Evolutionary conservation across 805 yeast species (phyloP).

Genomic region (Starmerella riodocensis): DNA sequence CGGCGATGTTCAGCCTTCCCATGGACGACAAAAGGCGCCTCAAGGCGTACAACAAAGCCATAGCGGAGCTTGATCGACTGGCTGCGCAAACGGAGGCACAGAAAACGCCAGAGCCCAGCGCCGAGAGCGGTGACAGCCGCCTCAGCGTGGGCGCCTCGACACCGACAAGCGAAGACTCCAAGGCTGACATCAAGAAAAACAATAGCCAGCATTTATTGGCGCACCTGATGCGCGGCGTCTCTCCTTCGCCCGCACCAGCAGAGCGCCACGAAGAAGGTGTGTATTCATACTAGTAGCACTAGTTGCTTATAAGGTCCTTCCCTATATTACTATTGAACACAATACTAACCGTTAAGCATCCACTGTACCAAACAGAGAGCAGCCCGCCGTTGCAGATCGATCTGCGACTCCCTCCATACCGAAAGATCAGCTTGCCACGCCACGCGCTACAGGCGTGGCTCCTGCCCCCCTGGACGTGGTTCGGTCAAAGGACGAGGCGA

Average conservation of each 20-base stretch:
- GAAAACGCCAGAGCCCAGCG: not conserved
- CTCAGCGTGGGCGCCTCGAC: too few species aligned
- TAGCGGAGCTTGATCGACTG: conserved; percentile 15
- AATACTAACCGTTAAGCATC: conserved; percentile 10
- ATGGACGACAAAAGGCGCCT: conserved; percentile 17
- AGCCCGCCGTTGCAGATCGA: too few species aligned
- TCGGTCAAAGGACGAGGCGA: too few species aligned
- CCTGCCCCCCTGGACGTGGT: too few species aligned
- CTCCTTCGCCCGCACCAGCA: conserved; percentile 22
- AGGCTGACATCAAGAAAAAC: conserved; percentile 33
- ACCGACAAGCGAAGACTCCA: conserved; percentile 28
- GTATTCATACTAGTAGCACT: conserved; percentile 20
- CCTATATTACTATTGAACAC: not conserved
- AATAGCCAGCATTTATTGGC: conserved; percentile 70
- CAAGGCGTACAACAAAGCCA: conserved; percentile 13
- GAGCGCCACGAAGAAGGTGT: conserved; percentile 18
- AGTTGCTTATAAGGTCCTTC: not conserved
- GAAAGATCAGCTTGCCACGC: too few species aligned
- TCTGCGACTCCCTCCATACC: too few species aligned
- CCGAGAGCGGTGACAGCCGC: not conserved
- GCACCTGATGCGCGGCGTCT: conserved; percentile 62
- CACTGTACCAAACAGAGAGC: conserved; percentile 1
- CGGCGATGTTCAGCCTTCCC: conserved; percentile 19
- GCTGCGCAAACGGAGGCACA: not conserved
- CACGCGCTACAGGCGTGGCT: too few species aligned